Evolutionary conservation across 169 alveolate species (phyloP).

Genomic region (Cryptosporidium bovis): DNA sequence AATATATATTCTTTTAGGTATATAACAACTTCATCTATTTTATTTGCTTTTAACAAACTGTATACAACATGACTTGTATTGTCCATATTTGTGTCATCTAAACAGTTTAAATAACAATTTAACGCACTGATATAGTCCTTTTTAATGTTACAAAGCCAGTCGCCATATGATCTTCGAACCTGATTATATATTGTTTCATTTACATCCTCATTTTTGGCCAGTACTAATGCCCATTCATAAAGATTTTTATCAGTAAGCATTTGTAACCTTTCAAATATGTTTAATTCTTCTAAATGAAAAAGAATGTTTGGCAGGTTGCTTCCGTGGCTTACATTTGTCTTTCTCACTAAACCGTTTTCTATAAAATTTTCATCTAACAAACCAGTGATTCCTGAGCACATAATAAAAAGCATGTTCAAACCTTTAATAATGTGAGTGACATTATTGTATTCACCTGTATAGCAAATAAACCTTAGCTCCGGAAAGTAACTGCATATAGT

Average conservation of each 20-base stretch:
- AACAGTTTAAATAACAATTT: constrained; percentile 32
- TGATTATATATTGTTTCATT: constrained; percentile 23
- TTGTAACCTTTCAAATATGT: constrained; percentile 54
- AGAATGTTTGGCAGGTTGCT: constrained; percentile 4
- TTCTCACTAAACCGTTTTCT: background rate
- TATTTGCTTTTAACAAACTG: constrained; percentile 34
- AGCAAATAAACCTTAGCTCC: constrained; percentile 58
- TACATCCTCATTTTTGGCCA: constrained; percentile 58
- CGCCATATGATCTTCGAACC: constrained; percentile 66
- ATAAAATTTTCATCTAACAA: background rate
- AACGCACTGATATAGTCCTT: constrained; percentile 39
- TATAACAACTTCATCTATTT: constrained; percentile 33
- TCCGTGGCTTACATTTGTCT: background rate
- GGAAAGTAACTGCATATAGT: constrained; percentile 63
- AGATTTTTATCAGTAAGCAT: constrained; percentile 27
- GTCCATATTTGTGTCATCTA: constrained; percentile 23
- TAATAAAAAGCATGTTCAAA: constrained; percentile 37
- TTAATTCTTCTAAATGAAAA: constrained; percentile 46
- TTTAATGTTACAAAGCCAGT: constrained; percentile 64
- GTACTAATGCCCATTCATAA: constrained; percentile 66
- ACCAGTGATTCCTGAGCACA: constrained; percentile 33
- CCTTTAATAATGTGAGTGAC: constrained; percentile 59
- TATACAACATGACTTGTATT: constrained; percentile 63
- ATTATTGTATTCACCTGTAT: constrained; percentile 68
- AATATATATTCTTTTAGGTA: constrained; percentile 39